These are phyloP conservation scores for Aurifilum marmelostoma DNA, from an alignment of 2,329 filamentous ascomycete genomes.

Conservation along the genomic window DNA sequence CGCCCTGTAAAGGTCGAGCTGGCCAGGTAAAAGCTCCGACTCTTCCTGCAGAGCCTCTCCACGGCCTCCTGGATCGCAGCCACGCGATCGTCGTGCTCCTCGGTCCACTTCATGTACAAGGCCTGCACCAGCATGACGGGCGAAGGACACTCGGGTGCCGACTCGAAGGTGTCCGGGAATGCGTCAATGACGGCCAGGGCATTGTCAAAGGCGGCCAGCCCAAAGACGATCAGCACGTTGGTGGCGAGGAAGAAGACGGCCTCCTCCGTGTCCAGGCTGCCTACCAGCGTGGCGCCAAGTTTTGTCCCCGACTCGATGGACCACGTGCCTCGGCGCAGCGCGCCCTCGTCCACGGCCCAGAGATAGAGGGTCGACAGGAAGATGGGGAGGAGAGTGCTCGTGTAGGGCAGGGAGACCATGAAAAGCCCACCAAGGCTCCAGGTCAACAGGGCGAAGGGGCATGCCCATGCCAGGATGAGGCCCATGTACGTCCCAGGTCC, in stretches of 20 bases:
- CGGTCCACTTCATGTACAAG: constrained; percentile 47
- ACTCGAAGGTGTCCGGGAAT: constrained; percentile 61
- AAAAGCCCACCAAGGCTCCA: constrained; percentile 68
- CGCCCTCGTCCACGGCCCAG: constrained; percentile 72
- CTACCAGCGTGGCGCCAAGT: constrained; percentile 64
- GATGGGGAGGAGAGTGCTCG: constrained; percentile 63
- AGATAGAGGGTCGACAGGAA: constrained; percentile 68
- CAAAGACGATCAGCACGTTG: constrained; percentile 71
- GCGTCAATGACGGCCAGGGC: constrained; percentile 66
- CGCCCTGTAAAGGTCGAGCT: constrained; percentile 70
- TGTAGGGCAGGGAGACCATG: constrained; percentile 60
- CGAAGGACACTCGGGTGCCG: constrained; percentile 52
- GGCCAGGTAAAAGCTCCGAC: constrained; percentile 74
- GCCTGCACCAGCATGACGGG: constrained; percentile 55
- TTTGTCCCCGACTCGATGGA: constrained; percentile 71
- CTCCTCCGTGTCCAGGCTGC: constrained; percentile 72
- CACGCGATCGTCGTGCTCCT: constrained; percentile 62
- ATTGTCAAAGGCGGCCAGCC: constrained; percentile 70
- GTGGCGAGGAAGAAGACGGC: constrained; percentile 74
- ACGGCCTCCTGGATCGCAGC: constrained; percentile 63
- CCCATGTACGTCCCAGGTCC: constrained; percentile 66
- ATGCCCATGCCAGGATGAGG: constrained; percentile 70
- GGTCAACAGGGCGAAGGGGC: constrained; percentile 65
- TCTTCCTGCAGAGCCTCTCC: constrained; percentile 62
- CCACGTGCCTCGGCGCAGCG: constrained; percentile 71